Conservation (phyloP, 2,329 filamentous ascomycete species). For the Xylaria sp. region DNA sequence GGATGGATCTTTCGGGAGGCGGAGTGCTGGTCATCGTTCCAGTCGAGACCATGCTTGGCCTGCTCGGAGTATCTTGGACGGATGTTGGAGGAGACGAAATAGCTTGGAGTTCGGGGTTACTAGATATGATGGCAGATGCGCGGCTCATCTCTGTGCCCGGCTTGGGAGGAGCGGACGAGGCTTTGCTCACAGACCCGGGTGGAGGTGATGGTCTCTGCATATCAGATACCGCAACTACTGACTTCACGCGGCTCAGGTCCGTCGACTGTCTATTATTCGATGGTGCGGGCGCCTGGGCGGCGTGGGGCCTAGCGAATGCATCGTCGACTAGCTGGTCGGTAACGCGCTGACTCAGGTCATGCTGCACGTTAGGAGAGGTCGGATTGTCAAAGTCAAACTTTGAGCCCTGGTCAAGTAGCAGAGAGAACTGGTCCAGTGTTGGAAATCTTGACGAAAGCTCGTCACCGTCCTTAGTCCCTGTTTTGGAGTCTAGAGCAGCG, state of each 20-base stretch:
- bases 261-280: conserved; percentile 37
- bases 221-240: conserved; percentile 27
- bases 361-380: conserved; percentile 49
- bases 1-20: conserved; percentile 53
- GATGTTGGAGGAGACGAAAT: conserved; percentile 51
- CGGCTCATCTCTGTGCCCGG: conserved; percentile 53
- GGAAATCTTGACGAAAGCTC: conserved; percentile 87
- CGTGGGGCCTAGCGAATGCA: conserved; percentile 65
- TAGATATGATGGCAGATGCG: conserved; percentile 66
- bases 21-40: conserved; percentile 79
- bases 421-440: conserved; percentile 87
- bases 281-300: conserved; percentile 30
- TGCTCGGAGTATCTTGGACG: conserved; percentile 36
- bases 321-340: conserved; percentile 81
- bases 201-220: conserved; percentile 38
- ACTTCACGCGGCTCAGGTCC: conserved; percentile 38
- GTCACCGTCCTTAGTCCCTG: conserved; percentile 60
- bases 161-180: conserved; percentile 45
- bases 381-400: conserved; percentile 81
- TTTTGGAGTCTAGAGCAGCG: conserved; percentile 78
- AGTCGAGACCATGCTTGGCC: conserved; percentile 53
- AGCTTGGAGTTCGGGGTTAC: conserved; percentile 62
- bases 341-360: conserved; percentile 66
- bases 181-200: conserved; percentile 35
- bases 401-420: conserved; percentile 80